phyloP scores from a whole-genome alignment of 2,329 filamentous ascomycete genomes.

The Ascosphaera acerosa region DNA sequence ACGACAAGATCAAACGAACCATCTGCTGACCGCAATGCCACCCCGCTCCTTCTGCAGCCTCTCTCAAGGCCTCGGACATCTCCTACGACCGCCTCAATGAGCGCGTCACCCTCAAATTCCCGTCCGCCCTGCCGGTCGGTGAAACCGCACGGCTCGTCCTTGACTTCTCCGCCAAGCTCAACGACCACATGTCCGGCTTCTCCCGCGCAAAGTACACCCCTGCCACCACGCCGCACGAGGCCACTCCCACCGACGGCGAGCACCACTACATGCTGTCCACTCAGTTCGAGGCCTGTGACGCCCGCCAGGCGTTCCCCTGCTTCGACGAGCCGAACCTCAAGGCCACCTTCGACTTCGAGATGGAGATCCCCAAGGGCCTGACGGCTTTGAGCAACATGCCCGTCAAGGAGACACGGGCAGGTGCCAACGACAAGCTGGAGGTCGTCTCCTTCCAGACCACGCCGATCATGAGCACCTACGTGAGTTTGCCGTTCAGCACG shows the following conservation, averaged over 20 bases:
- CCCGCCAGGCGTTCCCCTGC: conserved; percentile 82
- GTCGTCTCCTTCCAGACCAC: conserved; percentile 57
- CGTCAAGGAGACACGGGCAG: conserved; percentile 43
- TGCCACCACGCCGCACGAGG: conserved; percentile 39
- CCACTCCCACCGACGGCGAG: conserved; percentile 47
- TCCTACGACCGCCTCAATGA: conserved; percentile 65
- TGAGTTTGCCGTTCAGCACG: conserved; percentile 11
- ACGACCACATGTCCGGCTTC: conserved; percentile 81
- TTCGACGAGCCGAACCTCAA: conserved; percentile 97
- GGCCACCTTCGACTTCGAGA: conserved; percentile 78
- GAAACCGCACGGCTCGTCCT: conserved; percentile 42
- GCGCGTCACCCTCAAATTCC: conserved; percentile 54
- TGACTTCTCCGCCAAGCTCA: conserved; percentile 57
- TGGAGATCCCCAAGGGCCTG: conserved; percentile 74
- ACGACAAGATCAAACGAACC: too few species aligned
- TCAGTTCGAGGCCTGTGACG: conserved; percentile 93
- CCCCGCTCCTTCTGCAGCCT: background rate
- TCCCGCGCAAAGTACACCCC: conserved; percentile 90
- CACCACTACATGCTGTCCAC: conserved; percentile 64
- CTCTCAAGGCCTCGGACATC: conserved; percentile 35
- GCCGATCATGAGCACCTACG: conserved; percentile 72
- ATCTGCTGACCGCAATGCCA: too few species aligned
- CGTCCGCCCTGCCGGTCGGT: conserved; percentile 40
- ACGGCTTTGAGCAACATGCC: conserved; percentile 92
- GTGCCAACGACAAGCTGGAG: conserved; percentile 38